Evolutionary conservation across 805 yeast genomes (phyloP).

Genomic region (Saccharomycopsis amapae): DNA sequence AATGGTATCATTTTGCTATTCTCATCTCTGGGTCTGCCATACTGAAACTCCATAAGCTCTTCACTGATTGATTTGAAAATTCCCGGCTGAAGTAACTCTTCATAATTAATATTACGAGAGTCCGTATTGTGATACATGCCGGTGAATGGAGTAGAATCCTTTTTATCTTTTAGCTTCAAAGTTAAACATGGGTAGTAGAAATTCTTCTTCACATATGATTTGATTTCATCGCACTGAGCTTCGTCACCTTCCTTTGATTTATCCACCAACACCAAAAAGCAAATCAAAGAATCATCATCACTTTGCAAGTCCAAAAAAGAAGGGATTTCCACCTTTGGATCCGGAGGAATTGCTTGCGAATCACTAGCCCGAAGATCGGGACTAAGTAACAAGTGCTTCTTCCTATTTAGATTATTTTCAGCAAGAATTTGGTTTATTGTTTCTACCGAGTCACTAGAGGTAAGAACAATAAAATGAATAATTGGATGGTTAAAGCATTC

Average conservation of each 20-base stretch:
- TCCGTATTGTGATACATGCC: background rate
- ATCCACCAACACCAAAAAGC: slow-evolving; percentile 17
- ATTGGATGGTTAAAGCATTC: slow-evolving; percentile 22
- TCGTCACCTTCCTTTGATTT: slow-evolving; percentile 7
- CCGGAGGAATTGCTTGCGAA: background rate
- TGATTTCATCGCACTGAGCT: slow-evolving; percentile 15
- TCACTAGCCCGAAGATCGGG: slow-evolving; percentile 5
- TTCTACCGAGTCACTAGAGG: slow-evolving; percentile 10
- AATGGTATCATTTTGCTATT: background rate
- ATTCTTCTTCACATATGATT: slow-evolving; percentile 14
- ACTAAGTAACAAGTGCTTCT: slow-evolving; percentile 14
- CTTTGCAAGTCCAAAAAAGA: slow-evolving; percentile 14
- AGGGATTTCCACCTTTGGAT: slow-evolving; percentile 10
- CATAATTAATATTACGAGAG: background rate
- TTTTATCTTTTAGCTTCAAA: slow-evolving; percentile 4
- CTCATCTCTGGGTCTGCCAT: background rate
- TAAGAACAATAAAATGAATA: slow-evolving; percentile 14
- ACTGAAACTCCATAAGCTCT: slow-evolving; percentile 8
- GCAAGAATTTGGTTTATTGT: slow-evolving; percentile 11
- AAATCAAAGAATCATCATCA: slow-evolving; percentile 22
- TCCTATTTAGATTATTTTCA: slow-evolving; percentile 13
- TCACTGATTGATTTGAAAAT: slow-evolving; percentile 10
- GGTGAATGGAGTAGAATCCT: background rate
- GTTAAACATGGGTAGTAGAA: slow-evolving; percentile 20
- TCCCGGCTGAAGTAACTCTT: slow-evolving; percentile 3